Evolutionary conservation across 352 stramenopile species (phyloP), one percentile per base, ranked within the genome.

Genomic region (Pythium oligandrum): DNA sequence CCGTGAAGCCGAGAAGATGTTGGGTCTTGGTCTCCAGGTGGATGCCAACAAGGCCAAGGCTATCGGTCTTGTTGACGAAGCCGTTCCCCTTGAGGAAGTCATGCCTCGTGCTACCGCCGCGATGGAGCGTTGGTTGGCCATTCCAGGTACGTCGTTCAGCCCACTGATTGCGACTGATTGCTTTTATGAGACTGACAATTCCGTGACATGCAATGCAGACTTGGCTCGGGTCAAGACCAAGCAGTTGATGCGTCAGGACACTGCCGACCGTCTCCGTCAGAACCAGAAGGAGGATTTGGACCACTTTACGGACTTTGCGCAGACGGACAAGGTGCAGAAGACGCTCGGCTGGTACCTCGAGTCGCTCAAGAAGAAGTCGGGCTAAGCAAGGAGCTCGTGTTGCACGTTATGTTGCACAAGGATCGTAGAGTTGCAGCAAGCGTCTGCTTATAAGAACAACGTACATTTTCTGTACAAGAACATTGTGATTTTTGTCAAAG

Each of bases 271-370:
- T 39, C 57, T 93, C 53, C 33, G 71, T 35, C 67, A 63, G 17
- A 67, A 43, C 34, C 79, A 77, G 26, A 54, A 86, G 34, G 58
- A 83, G 45, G 83, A 94, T 47, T 63, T 85, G 31, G 76, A 90
- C 53, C 60, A 68, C 17, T 94, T 91, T 54, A 62, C 63, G 36
- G 76, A 89, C 59, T 86, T 94, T 63, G 75, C 65, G 30, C 75
- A 87, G 63, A 89, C 78, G 9, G 82, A 92, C 67, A 87, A 88
- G 66, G 75, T 87, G 48, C 84, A 94, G 51, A 92, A 90, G 55
- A 77, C 78, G 45, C 74, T 94, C 48, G 81, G 59, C 12, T 74
- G 75, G 56, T 94, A 94, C 68, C 61, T 94, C 33, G 74, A 73
- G 51, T 79, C 81, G 52, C 73, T 94, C 53, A 92, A 89, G 73